phyloP scores from a whole-genome alignment of 2,329 filamentous ascomycete genomes.

The Hypoxylon sp. region DNA sequence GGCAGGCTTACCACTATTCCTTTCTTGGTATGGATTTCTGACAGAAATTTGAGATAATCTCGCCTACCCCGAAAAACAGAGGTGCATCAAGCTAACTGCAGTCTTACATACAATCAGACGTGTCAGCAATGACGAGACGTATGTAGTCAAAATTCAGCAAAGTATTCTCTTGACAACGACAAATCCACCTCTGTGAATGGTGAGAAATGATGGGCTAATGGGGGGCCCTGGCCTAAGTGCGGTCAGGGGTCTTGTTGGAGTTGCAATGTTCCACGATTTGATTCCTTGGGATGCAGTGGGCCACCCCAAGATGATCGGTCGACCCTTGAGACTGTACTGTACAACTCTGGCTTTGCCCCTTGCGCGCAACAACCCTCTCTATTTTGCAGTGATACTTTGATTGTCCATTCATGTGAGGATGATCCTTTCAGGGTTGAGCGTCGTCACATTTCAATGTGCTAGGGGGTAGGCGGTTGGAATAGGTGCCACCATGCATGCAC shows the following conservation, averaged over 20 bases:
- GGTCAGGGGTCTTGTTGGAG: constrained; percentile 41
- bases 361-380: constrained; percentile 28
- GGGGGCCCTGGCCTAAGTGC: constrained; percentile 13
- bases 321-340: constrained; percentile 38
- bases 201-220: constrained; percentile 20
- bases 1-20: constrained; percentile 25
- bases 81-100: constrained; percentile 26
- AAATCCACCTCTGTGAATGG: constrained; percentile 32
- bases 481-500: constrained; percentile 11
- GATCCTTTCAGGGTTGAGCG: constrained; percentile 39
- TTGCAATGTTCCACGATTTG: constrained; percentile 41
- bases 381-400: constrained; percentile 21
- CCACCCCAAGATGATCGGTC: constrained; percentile 39
- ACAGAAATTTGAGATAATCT: constrained; percentile 41
- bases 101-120: constrained; percentile 40
- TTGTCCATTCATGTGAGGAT: constrained; percentile 33
- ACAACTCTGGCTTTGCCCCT: constrained; percentile 32
- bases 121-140: constrained; percentile 39
- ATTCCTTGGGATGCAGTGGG: constrained; percentile 37
- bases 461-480: constrained; percentile 30
- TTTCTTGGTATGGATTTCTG: constrained; percentile 25
- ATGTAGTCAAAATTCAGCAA: constrained; percentile 17
- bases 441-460: constrained; percentile 37
- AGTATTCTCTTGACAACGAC: constrained; percentile 23
- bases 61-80: constrained; percentile 41